These are phyloP conservation scores for Bretschneidera sinensis DNA, from an alignment of 345 rosid genomes.

Conservation along the genomic window DNA sequence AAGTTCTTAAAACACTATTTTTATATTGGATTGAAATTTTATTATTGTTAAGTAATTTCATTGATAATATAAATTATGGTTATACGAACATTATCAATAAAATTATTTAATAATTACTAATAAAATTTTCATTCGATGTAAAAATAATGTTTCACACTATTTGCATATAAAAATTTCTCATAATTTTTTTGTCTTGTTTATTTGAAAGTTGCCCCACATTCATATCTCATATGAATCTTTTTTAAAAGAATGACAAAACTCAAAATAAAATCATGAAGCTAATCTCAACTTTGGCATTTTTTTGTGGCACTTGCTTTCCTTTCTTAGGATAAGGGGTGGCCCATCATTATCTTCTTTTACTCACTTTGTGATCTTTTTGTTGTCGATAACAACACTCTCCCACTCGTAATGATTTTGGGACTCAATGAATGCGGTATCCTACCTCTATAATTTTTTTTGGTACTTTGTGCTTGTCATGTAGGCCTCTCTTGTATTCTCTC, in stretches of 20 bases:
- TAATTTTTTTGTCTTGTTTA: constrained; percentile 17
- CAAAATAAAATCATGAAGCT: constrained; percentile 16
- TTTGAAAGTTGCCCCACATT: constrained; percentile 15
- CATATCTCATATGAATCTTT: not conserved
- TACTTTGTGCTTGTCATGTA: not conserved
- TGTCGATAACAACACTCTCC: constrained; percentile 13
- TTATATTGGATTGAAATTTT: no score
- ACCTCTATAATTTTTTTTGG: constrained; percentile 2
- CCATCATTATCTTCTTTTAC: constrained; percentile 16
- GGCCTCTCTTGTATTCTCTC: no score
- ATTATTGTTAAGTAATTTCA: no score
- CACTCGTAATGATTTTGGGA: constrained; percentile 12
- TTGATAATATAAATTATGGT: no score
- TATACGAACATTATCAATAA: no score
- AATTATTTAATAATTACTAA: no score
- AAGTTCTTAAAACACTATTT: no score
- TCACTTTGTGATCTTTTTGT: constrained; percentile 4
- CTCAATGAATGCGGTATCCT: constrained; percentile 16
- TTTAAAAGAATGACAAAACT: constrained; percentile 7
- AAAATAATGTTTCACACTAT: constrained; percentile 14
- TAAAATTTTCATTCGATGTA: no score
- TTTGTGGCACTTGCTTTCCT: constrained; percentile 12
- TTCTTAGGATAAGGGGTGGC: constrained; percentile 10
- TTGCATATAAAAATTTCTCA: no score
- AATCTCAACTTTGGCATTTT: constrained; percentile 31